Conservation (phyloP, 2,329 filamentous ascomycete genomes). For the Neobulgaria alba region DNA sequence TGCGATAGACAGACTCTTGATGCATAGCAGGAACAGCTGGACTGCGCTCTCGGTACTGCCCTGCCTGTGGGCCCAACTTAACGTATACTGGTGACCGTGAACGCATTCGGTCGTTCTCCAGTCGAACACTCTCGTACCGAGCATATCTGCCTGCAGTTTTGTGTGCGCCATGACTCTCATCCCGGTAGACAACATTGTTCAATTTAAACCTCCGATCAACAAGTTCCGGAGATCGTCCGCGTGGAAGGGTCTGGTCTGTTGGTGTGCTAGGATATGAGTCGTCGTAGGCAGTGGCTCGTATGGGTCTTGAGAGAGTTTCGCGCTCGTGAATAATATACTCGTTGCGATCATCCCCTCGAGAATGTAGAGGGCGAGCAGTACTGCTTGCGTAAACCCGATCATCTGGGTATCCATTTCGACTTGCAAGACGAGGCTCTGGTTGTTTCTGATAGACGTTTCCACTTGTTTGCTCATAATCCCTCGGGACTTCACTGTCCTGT, state of each 20-base stretch:
- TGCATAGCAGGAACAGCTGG: conserved; percentile 20
- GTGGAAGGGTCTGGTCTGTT: conserved; percentile 12
- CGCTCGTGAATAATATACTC: conserved; percentile 19
- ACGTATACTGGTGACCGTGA: conserved; percentile 30
- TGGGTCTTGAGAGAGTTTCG: conserved; percentile 10
- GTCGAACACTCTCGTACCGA: conserved; percentile 28
- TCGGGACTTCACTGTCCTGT: background rate
- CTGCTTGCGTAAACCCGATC: conserved; percentile 6
- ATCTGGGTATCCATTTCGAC: conserved; percentile 14
- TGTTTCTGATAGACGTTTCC: background rate
- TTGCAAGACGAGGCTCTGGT: conserved; percentile 7
- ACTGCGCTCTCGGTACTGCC: conserved; percentile 28
- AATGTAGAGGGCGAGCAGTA: conserved; percentile 7
- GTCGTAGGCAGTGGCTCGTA: conserved; percentile 19
- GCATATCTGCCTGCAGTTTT: conserved; percentile 28
- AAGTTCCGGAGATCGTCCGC: conserved; percentile 26
- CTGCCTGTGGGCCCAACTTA: conserved; percentile 21
- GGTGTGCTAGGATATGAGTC: conserved; percentile 18
- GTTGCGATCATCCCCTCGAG: conserved; percentile 7
- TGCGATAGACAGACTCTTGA: conserved; percentile 26
- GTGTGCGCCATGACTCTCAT: conserved; percentile 24
- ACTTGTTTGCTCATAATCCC: background rate
- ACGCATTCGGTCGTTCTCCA: conserved; percentile 27
- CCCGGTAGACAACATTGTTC: conserved; percentile 28
- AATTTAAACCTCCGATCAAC: conserved; percentile 28